Conservation (phyloP, 257 asterid genomes). For the Asclepias syriaca region DNA sequence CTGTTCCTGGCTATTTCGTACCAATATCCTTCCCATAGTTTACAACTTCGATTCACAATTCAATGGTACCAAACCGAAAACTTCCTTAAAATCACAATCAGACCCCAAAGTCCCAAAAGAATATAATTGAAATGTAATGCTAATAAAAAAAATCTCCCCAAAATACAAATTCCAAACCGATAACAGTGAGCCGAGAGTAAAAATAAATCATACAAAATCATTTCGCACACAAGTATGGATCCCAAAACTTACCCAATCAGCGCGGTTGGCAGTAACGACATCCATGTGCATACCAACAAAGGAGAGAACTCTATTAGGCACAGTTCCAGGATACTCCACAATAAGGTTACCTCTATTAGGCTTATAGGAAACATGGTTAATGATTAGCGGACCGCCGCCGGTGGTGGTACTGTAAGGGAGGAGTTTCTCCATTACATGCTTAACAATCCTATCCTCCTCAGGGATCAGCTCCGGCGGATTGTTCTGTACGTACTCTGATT, state of each 20-base stretch:
- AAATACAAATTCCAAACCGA: background rate
- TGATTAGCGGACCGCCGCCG: constrained; percentile 80
- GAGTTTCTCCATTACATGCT: constrained; percentile 67
- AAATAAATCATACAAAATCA: background rate
- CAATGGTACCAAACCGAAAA: background rate
- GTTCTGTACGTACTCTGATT: constrained; percentile 82
- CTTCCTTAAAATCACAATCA: background rate
- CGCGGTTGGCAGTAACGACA: constrained; percentile 88
- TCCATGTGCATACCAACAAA: constrained; percentile 99
- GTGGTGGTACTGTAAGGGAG: constrained; percentile 67
- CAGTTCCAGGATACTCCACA: constrained; percentile 94
- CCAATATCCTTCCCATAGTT: background rate
- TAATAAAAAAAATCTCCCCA: background rate
- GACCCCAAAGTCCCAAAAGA: background rate
- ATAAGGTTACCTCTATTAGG: constrained; percentile 92
- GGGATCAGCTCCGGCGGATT: constrained; percentile 95
- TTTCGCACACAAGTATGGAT: background rate
- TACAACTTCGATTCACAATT: background rate
- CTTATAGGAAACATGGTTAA: constrained; percentile 75
- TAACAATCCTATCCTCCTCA: constrained; percentile 88
- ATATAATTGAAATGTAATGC: background rate
- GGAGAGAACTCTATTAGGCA: constrained; percentile 66
- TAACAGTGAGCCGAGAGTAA: background rate
- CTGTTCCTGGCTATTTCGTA: background rate
- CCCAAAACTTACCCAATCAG: constrained; percentile 62